phyloP scores from a whole-genome alignment of 106 monocot genomes.

The Apostasia shenzhenica region DNA sequence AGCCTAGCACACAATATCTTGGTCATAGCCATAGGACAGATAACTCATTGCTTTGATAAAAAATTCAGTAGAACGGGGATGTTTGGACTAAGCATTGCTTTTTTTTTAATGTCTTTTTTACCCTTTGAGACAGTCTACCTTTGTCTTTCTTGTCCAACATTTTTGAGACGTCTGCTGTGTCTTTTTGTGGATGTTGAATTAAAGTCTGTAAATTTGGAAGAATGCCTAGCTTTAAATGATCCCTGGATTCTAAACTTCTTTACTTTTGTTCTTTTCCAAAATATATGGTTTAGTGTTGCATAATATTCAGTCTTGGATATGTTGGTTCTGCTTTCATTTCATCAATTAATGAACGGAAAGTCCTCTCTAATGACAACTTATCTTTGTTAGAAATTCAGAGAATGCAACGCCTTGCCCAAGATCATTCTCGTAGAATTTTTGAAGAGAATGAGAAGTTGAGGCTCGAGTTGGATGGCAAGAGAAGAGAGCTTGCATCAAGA shows the following conservation, averaged over 20 bases:
- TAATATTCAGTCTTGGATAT: no score
- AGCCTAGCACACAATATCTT: background rate
- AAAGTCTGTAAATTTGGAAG: no score
- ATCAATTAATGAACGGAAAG: background rate
- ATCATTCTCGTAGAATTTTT: constrained; percentile 59
- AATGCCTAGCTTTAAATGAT: no score
- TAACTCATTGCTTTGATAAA: background rate
- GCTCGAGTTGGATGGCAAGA: constrained; percentile 57
- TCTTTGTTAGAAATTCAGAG: constrained; percentile 57
- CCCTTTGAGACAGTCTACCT: no score
- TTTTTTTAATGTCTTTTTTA: no score
- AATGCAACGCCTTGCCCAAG: constrained; percentile 57
- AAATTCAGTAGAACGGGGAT: no score
- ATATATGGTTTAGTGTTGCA: no score
- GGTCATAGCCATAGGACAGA: background rate
- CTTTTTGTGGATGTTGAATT: no score
- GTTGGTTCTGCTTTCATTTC: background rate
- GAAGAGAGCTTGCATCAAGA: constrained; percentile 54
- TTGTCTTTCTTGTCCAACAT: no score
- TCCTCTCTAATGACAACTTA: background rate
- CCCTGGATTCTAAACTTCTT: no score
- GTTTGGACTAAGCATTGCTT: background rate
- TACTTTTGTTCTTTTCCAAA: no score
- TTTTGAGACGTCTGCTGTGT: no score
- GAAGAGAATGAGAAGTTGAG: constrained; percentile 71